Conservation (phyloP, 495 filamentous ascomycete species). For the Tirmania nivea region DNA sequence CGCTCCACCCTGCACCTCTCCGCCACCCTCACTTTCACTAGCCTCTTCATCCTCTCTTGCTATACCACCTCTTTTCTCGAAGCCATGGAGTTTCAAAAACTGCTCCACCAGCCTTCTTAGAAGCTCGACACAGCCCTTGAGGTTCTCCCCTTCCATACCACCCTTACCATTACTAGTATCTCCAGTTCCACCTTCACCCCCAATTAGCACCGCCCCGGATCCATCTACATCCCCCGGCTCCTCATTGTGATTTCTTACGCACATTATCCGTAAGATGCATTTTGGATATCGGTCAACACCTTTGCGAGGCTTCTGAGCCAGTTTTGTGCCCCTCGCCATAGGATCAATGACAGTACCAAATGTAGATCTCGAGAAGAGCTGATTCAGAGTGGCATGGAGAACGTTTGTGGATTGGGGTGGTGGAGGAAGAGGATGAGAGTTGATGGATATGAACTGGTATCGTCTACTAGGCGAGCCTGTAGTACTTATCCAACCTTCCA, state of each 20-base stretch:
- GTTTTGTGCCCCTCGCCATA: conserved; percentile 24
- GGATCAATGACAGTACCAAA: conserved; percentile 45
- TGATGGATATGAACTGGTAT: conserved; percentile 14
- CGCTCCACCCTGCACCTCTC: no score
- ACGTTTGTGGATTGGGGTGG: conserved; percentile 27
- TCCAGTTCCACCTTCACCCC: conserved; percentile 16
- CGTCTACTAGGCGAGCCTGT: conserved; percentile 4
- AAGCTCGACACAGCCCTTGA: conserved; percentile 33
- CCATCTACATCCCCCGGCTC: neutral
- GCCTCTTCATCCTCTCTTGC: neutral
- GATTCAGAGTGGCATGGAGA: conserved; percentile 61
- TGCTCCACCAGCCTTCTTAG: conserved; percentile 39
- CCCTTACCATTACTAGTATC: conserved; percentile 9
- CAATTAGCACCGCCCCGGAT: conserved; percentile 2
- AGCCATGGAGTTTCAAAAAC: conserved; percentile 40
- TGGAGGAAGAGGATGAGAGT: conserved; percentile 10
- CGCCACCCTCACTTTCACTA: neutral
- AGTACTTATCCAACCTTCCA: conserved; percentile 12
- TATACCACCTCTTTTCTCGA: neutral
- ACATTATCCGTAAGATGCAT: conserved; percentile 60
- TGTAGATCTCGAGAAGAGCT: conserved; percentile 49
- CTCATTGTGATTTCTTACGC: conserved; percentile 7
- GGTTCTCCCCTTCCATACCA: conserved; percentile 15
- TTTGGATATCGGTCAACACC: conserved; percentile 70
- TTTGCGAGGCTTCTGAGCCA: conserved; percentile 30